Conservation (phyloP, 148 eudicot species). For the Drosera capensis region DNA sequence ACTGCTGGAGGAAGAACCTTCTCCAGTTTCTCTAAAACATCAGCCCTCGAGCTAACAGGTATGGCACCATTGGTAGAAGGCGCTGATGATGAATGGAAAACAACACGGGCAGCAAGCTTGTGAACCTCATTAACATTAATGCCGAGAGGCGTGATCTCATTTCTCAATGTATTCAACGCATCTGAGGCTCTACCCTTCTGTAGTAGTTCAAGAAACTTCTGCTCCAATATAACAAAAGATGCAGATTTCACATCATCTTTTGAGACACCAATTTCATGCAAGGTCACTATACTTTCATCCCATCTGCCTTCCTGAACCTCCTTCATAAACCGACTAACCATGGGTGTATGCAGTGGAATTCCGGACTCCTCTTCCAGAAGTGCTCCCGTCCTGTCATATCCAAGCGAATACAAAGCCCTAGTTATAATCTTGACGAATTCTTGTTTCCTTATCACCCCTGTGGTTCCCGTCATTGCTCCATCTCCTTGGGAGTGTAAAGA, state of each 20-base stretch:
- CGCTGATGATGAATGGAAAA: slow-evolving; percentile 24
- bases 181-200: slow-evolving; percentile 39
- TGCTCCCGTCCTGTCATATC: slow-evolving; percentile 48
- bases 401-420: slow-evolving; percentile 66
- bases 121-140: slow-evolving; percentile 33
- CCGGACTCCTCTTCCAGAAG: slow-evolving; percentile 75
- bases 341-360: slow-evolving; percentile 40
- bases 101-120: slow-evolving; percentile 45
- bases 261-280: slow-evolving; percentile 36
- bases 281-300: slow-evolving; percentile 53
- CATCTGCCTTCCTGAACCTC: slow-evolving; percentile 61
- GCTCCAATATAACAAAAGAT: slow-evolving; percentile 58
- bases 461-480: slow-evolving; percentile 54
- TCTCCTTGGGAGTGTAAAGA: slow-evolving; percentile 44
- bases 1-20: slow-evolving; percentile 54
- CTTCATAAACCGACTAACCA: slow-evolving; percentile 42
- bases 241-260: slow-evolving; percentile 47
- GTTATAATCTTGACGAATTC: slow-evolving; percentile 61
- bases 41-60: slow-evolving; percentile 27
- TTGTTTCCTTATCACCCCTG: slow-evolving; percentile 44
- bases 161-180: slow-evolving; percentile 60
- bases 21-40: slow-evolving; percentile 52
- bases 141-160: slow-evolving; percentile 52
- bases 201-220: slow-evolving; percentile 67
- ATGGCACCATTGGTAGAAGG: slow-evolving; percentile 11